Evolutionary conservation across 2,329 filamentous ascomycete genomes (phyloP).

Genomic region (Grosmannia clavigera): DNA sequence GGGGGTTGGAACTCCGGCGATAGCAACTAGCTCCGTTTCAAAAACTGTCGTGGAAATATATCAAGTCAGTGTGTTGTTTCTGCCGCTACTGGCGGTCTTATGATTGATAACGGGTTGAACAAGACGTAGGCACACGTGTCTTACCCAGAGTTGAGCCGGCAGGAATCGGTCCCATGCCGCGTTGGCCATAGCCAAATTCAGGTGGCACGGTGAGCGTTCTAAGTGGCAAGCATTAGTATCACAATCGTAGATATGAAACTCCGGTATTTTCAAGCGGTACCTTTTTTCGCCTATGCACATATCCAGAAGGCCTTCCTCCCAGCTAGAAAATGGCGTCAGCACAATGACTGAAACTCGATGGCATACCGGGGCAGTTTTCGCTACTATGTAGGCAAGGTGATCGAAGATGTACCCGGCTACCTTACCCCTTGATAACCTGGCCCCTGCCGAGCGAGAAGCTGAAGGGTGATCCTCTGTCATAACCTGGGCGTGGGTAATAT

Average conservation of each 20-base stretch:
- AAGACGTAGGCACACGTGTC: constrained; percentile 11
- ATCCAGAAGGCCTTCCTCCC: constrained; percentile 79
- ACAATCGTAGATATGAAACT: not conserved
- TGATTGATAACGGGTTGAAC: not conserved
- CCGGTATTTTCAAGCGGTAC: constrained; percentile 20
- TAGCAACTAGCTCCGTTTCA: constrained; percentile 68
- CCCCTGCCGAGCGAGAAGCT: constrained; percentile 67
- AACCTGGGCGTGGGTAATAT: constrained; percentile 6
- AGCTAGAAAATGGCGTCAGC: constrained; percentile 32
- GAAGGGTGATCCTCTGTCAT: constrained; percentile 66
- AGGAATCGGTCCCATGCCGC: constrained; percentile 70
- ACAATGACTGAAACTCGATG: no score
- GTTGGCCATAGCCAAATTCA: constrained; percentile 67
- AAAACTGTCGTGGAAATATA: constrained; percentile 32
- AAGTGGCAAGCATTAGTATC: not conserved
- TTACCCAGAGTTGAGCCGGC: constrained; percentile 63
- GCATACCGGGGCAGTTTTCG: no score
- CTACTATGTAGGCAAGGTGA: no score
- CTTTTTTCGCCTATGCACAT: constrained; percentile 95
- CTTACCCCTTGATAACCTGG: constrained; percentile 79
- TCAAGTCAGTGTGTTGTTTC: not conserved
- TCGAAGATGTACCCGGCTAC: constrained; percentile 10
- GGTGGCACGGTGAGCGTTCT: constrained; percentile 83
- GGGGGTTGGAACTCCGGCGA: constrained; percentile 55
- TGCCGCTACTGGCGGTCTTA: not conserved